Conservation (phyloP, 306 rosid species). For the Trichosanthes truncata region DNA sequence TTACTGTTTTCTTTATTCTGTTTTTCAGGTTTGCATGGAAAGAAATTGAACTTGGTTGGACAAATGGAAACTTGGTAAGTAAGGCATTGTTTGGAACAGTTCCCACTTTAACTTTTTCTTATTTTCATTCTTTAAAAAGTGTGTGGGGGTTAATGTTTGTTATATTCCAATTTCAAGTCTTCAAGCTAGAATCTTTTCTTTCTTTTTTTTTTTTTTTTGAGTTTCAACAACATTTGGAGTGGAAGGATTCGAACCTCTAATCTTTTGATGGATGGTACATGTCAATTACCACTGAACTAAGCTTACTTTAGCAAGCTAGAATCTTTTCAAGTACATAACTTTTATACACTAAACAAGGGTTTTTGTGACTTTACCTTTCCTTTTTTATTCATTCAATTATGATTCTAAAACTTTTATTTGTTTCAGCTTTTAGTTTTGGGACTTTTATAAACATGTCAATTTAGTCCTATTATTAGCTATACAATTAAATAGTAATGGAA, state of each 20-base stretch:
- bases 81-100: not conserved
- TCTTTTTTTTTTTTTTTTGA: too few relatives aligned
- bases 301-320: too few relatives aligned
- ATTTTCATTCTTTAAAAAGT: not conserved
- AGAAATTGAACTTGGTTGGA: conserved; percentile 84
- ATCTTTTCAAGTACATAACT: not conserved
- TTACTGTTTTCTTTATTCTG: not conserved
- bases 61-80: conserved; percentile 59
- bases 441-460: not conserved
- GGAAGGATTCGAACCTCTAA: too few relatives aligned
- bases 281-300: too few relatives aligned
- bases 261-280: too few relatives aligned
- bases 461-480: too few relatives aligned
- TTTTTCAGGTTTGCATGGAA: conserved; percentile 76
- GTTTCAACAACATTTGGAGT: too few relatives aligned
- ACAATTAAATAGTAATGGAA: too few relatives aligned
- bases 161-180: not conserved
- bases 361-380: not conserved
- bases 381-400: not conserved
- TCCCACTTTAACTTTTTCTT: not conserved
- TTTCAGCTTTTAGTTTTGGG: not conserved
- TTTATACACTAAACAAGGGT: not conserved
- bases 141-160: not conserved
- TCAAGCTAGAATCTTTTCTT: not conserved
- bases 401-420: not conserved